Percentiles rank a stretch among this genome's conserved stretches.
Conservation (phyloP, 78 protist genomes). For the Cavenderia fasciculata region DNA sequence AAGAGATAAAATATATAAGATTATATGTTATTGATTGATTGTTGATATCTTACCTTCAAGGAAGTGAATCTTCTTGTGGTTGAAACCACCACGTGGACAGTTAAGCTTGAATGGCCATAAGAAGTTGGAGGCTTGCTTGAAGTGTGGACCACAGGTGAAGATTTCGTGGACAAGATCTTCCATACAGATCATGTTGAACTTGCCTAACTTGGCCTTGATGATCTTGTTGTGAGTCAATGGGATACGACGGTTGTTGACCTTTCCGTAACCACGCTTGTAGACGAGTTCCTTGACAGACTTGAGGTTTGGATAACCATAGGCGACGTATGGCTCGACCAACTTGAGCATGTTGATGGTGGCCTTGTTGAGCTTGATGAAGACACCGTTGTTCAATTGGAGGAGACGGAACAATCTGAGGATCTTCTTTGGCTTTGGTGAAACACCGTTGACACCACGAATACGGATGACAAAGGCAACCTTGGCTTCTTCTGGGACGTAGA, state of each 20-base stretch:
- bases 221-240: slow-evolving; percentile 95
- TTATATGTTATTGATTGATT: too few species aligned
- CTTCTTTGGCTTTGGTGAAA: slow-evolving; percentile 97
- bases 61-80: slow-evolving; percentile 93
- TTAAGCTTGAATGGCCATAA: slow-evolving; percentile 99
- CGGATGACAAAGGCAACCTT: slow-evolving; percentile 99
- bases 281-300: slow-evolving; percentile 96
- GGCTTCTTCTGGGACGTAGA: slow-evolving; percentile 97
- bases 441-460: slow-evolving; percentile 98
- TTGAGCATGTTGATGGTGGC: slow-evolving; percentile 98
- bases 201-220: slow-evolving; percentile 91
- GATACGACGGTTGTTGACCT: slow-evolving; percentile 95
- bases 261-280: slow-evolving; percentile 99
- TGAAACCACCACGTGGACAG: slow-evolving; percentile 96
- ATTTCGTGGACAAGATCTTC: slow-evolving; percentile 99
- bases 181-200: slow-evolving; percentile 94
- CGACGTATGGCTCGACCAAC: slow-evolving; percentile 97
- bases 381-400: slow-evolving; percentile 99
- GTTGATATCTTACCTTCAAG: too few species aligned
- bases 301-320: slow-evolving; percentile 98
- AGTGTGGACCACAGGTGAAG: slow-evolving; percentile 96
- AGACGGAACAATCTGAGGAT: slow-evolving; percentile 98
- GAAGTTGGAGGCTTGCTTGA: slow-evolving; percentile 95
- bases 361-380: slow-evolving; percentile 98
- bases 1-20: too few species aligned